Conservation (phyloP, 208 protist genomes). For the Kentomonas sorsogonicus region DNA sequence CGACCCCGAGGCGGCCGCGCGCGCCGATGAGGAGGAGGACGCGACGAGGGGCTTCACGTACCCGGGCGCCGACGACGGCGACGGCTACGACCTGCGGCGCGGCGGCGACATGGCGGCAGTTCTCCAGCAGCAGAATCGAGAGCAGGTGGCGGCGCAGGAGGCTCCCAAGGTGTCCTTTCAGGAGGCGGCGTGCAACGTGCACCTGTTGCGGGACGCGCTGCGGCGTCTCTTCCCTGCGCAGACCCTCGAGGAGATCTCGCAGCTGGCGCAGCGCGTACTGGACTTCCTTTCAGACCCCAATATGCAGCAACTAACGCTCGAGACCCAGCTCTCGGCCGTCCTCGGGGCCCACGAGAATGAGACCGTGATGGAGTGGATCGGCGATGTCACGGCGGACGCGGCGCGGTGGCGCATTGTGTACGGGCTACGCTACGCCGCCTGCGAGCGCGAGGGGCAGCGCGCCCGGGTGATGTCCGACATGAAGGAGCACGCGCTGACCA, state of each 20-base stretch:
- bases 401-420: conserved; percentile 83
- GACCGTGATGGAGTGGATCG: conserved; percentile 76
- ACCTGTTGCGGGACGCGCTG: conserved; percentile 74
- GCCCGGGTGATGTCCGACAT: conserved; percentile 70
- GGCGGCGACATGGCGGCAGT: not conserved
- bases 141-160: conserved; percentile 7
- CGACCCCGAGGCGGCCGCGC: conserved; percentile 9
- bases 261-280: conserved; percentile 58
- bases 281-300: conserved; percentile 49
- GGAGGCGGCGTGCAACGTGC: conserved; percentile 76
- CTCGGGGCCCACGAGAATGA: conserved; percentile 82
- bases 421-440: conserved; percentile 60
- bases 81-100: not conserved
- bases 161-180: conserved; percentile 56
- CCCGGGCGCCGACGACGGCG: conserved; percentile 2
- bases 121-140: not conserved
- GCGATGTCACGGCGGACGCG: conserved; percentile 38
- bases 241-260: conserved; percentile 43
- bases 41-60: conserved; percentile 14
- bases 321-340: conserved; percentile 84
- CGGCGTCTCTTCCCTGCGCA: conserved; percentile 74
- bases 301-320: conserved; percentile 63
- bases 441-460: conserved; percentile 57
- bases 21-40: conserved; percentile 25
- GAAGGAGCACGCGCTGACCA: conserved; percentile 50